Evolutionary conservation across 2,329 filamentous ascomycete species (phyloP), one percentile per base, ranked within the genome.

Genomic region (Orbilia oligospora): DNA sequence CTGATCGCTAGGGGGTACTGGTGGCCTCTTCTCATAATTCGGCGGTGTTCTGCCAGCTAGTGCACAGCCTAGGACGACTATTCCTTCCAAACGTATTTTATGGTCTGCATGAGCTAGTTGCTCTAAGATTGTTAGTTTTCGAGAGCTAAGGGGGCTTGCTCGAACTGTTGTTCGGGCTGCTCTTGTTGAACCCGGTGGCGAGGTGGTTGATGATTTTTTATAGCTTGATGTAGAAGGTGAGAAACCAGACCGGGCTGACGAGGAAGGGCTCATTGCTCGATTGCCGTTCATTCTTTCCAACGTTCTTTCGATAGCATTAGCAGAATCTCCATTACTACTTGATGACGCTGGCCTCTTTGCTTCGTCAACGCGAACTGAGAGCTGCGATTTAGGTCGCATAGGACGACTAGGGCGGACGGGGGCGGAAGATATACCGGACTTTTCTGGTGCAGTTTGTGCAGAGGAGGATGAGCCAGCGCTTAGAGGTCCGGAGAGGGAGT

Each of bases 351-450:
- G 76, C 56, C 76, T 63, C 48, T 77, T 77, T 22, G 73, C 46
- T 71, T 79, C 76, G 24, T 72, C 68, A 49, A 70, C 63, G 8
- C 76, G 64, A 24, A 68, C 55, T 24, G 76, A 73, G 14, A 79
- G 41, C 48, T 79, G 76, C 12, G 76, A 72, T 46, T 79, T 79
- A 20, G 76, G 69, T 16, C 76, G 68, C 44, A 79, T 79, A 5
- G 76, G 63, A 6, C 76, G 76, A 44, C 41, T 83, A 4, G 85
- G 87, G 63, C 90, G 86, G 80, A 90, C 87, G 22, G 89, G 89
- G 16, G 89, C 90, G 53, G 89, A 88, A 81, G 89, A 89, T 10
- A 91, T 76, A 22, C 85, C 80, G 38, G 84, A 84, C 27, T 83
- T 76, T 69, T 83, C 82, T 38, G 84, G 76, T 4, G 84, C 84